Percentiles rank a stretch among this genome's conserved stretches.
These are phyloP conservation scores for Scheffersomyces segobiensis DNA, from an alignment of 1,139 yeast species.

Conservation along the genomic window DNA sequence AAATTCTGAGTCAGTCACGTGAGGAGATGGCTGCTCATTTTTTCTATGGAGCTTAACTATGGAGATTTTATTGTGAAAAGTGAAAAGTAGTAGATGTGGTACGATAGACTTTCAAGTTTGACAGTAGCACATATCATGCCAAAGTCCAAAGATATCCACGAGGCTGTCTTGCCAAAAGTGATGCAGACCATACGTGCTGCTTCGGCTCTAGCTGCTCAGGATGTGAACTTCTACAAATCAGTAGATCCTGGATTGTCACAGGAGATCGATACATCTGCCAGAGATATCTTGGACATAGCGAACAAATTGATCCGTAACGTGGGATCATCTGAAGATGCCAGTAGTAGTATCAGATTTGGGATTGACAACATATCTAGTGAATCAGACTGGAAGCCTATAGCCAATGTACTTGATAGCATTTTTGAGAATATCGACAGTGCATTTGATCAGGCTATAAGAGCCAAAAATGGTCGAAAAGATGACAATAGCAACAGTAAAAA, in stretches of 20 bases:
- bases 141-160: not conserved
- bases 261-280: constrained; percentile 44
- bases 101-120: not conserved
- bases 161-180: constrained; percentile 35
- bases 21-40: not conserved
- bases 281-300: constrained; percentile 50
- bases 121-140: not conserved
- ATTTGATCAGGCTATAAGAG: constrained; percentile 44
- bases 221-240: constrained; percentile 70
- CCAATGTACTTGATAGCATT: constrained; percentile 64
- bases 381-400: constrained; percentile 60
- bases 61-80: not conserved
- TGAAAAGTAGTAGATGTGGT: not conserved
- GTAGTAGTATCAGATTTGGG: constrained; percentile 28
- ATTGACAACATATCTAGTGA: constrained; percentile 34
- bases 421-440: constrained; percentile 66
- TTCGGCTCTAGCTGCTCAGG: constrained; percentile 74
- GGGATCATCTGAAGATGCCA: constrained; percentile 26
- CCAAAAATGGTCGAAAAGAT: constrained; percentile 5
- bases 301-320: constrained; percentile 48
- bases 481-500: constrained; percentile 18
- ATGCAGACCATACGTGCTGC: constrained; percentile 68
- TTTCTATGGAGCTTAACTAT: not conserved
- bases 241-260: constrained; percentile 55
- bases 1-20: not conserved